Conservation (phyloP, 768 basidiomycete genomes). For the Tephrocybe sp. region DNA sequence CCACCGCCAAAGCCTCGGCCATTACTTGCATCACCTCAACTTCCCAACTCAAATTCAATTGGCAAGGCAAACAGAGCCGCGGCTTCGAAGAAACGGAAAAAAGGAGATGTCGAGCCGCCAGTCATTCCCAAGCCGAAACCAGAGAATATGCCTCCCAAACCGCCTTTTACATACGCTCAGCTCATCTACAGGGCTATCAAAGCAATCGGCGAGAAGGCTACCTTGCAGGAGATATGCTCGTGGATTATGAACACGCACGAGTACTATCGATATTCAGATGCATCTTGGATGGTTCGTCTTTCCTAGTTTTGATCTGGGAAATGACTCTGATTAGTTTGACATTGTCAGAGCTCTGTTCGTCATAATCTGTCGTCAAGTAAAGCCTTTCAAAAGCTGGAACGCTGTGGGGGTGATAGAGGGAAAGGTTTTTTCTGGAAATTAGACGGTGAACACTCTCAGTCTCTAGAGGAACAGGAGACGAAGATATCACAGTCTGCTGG, state of each 20-base stretch:
- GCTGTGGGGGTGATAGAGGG: slow-evolving; percentile 80
- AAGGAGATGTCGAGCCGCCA: slow-evolving; percentile 46
- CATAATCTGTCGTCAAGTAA: slow-evolving; percentile 93
- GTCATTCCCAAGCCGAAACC: slow-evolving; percentile 48
- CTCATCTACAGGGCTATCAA: slow-evolving; percentile 90
- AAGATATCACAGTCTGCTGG: slow-evolving; percentile 43
- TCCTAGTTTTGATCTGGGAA: neutral
- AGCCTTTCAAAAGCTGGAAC: slow-evolving; percentile 89
- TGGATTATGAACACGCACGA: slow-evolving; percentile 91
- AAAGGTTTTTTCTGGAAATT: slow-evolving; percentile 96
- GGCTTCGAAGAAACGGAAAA: slow-evolving; percentile 74
- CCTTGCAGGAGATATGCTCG: slow-evolving; percentile 85
- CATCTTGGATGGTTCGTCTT: slow-evolving; percentile 85
- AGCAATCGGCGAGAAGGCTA: slow-evolving; percentile 80
- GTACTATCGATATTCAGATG: slow-evolving; percentile 86
- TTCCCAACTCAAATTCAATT: slow-evolving; percentile 66
- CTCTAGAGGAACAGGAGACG: slow-evolving; percentile 70
- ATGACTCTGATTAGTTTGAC: neutral
- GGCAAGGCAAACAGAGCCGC: slow-evolving; percentile 43
- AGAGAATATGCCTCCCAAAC: slow-evolving; percentile 85
- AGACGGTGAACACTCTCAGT: slow-evolving; percentile 70
- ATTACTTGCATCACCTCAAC: slow-evolving; percentile 40
- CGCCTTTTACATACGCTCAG: slow-evolving; percentile 87
- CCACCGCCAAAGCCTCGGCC: slow-evolving; percentile 38
- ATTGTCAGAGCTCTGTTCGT: slow-evolving; percentile 79